Evolutionary conservation across 768 basidiomycete species (phyloP), one percentile per base, ranked within the genome.

Genomic region (Hygrophorus pudorinus): DNA sequence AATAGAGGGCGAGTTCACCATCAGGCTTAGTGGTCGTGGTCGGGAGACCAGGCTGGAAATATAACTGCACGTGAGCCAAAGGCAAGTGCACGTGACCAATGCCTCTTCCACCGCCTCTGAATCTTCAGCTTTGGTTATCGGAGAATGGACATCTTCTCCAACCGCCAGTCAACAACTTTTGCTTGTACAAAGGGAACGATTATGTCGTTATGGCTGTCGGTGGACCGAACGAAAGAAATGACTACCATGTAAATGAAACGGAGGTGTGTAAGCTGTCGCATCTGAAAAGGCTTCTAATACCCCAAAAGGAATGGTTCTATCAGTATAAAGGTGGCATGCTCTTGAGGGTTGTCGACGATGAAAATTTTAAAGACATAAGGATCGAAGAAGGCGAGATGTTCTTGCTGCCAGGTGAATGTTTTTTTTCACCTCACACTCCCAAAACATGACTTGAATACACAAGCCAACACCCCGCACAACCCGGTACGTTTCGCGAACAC

Each of bases 331-430:
- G 94, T 2, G 78, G 74, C 2, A 97, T 98, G 92, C 67, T 89
- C 2, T 70, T 99, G 16, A 80, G 86, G 48, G 81, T 88, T 1
- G 82, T 96, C 12, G 87, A 90, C 39, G 86, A 78, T 5, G 79
- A 75, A 8, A 65, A 68, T 49, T 93, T 93, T 63, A 71, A 73
- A 56, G 94, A 98, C 59, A 85, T 97, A 38, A 66, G 66, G 20
- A 96, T 98, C 53, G 84, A 81, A 50, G 92, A 99, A 62, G 93
- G 93, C 38, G 91, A 92, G 48, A 97, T 97, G 92, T 97, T 96
- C 62, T 56, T 98, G 53, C 68, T 98, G 17, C 94, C 94, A 39
- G 86, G 94, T 89, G 50, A 42, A 73, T 57, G 10, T 21, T 30
- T 39, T 37, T 39, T 16, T 9, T 41, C 12, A 24, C 34, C 33